Evolutionary conservation across 495 filamentous ascomycete species (phyloP), one percentile per base, ranked within the genome.

Genomic region (Aspergillus sparsus): DNA sequence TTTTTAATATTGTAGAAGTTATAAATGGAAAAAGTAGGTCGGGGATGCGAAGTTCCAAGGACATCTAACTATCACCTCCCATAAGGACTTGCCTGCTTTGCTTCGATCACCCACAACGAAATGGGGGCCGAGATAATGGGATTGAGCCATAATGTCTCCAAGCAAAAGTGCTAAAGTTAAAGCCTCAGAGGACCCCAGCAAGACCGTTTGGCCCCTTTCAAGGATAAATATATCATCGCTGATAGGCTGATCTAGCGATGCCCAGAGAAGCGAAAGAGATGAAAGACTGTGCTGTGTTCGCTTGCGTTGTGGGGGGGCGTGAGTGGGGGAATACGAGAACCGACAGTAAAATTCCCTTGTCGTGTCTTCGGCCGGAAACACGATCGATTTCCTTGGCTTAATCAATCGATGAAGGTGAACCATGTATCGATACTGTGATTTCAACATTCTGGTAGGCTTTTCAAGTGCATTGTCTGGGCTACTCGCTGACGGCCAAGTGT

Each of bases 321-420:
- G 41, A 15, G 59, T 35, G 37, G 49, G 61, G 49, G 39, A 49
- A 54, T 58, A 58, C 55, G 55, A 49, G 55, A 49, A 18, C 44
- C 27, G 37, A 32, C 21, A 39, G 33, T 34, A 44, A 53, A 53
- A 16, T 32, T 34, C 18, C n/a, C 46, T 9, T 15, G 46, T 2
- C 46, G n/a, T 21, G 6, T 11, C 7, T 49, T 16, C 46, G 27
- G 15, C 47, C 15, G 47, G n/a, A 27, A 50, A 50, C 47, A 49
- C 18, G 15, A 21, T 50, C 31, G 18, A 27, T 27, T 27, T 27
- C 21, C 21, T 27, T 27, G 21, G 21, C 21, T 27, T 1, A 27
- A 27, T 27, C 21, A 27, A 27, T 27, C 21, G 3, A 27, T 27
- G 21, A 27, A 27, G 21, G 21, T 3, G 21, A 3, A 3, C 21